These are phyloP conservation scores for Mycena capillaripes DNA, from an alignment of 768 basidiomycete species.

Conservation along the genomic window DNA sequence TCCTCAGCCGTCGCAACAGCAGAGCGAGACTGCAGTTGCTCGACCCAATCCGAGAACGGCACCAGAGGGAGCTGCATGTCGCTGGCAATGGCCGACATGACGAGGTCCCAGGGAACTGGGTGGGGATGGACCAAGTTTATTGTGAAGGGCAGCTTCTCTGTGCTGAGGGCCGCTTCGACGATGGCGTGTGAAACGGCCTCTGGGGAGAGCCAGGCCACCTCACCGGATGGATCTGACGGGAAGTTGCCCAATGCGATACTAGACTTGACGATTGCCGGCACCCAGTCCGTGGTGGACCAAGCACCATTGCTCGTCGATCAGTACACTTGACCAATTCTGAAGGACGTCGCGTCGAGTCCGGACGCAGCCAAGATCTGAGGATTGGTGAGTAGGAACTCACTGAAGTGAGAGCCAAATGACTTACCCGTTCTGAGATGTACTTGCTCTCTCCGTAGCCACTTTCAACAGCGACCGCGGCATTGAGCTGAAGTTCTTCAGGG, in stretches of 20 bases:
- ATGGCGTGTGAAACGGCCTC: slow-evolving; percentile 50
- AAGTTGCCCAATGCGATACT: slow-evolving; percentile 34
- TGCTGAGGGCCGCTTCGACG: slow-evolving; percentile 48
- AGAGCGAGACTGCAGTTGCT: slow-evolving; percentile 41
- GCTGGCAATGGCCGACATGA: slow-evolving; percentile 43
- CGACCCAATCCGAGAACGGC: slow-evolving; percentile 47
- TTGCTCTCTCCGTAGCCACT: slow-evolving; percentile 53
- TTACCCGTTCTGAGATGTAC: slow-evolving; percentile 51
- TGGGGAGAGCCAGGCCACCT: slow-evolving; percentile 53
- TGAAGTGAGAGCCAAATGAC: slow-evolving; percentile 25
- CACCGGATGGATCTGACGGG: slow-evolving; percentile 32
- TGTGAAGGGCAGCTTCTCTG: slow-evolving; percentile 35
- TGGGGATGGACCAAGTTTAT: slow-evolving; percentile 56
- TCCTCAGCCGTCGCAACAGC: slow-evolving; percentile 41
- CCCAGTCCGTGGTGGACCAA: slow-evolving; percentile 50
- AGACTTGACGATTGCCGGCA: slow-evolving; percentile 45
- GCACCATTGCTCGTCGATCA: slow-evolving; percentile 44
- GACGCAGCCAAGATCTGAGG: slow-evolving; percentile 48
- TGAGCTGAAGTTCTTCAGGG: slow-evolving; percentile 50
- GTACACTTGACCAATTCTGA: slow-evolving; percentile 40
- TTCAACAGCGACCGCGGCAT: slow-evolving; percentile 45
- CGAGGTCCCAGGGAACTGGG: slow-evolving; percentile 45
- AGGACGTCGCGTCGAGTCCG: slow-evolving; percentile 47
- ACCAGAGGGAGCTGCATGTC: slow-evolving; percentile 39
- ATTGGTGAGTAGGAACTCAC: too few species aligned